Evolutionary conservation across 306 rosid genomes (phyloP).

Genomic region (Macrotyloma uniflorum): DNA sequence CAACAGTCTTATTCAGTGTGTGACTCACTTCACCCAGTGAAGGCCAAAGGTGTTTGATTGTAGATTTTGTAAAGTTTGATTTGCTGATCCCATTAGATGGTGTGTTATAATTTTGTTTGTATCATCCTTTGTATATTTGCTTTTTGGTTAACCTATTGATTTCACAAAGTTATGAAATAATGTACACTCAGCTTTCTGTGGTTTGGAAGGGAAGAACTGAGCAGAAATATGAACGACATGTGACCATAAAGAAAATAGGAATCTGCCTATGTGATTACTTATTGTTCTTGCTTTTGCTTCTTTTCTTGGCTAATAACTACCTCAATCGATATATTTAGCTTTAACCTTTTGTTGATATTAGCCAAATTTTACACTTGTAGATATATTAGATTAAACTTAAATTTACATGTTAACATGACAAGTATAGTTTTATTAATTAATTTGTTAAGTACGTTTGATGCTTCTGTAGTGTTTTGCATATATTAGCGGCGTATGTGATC

Average conservation of each 20-base stretch:
- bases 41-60: slow-evolving; percentile 26
- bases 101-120: slow-evolving; percentile 53
- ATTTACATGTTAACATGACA: background rate
- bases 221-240: slow-evolving; percentile 18
- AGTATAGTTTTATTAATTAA: background rate
- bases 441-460: background rate
- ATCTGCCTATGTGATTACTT: background rate
- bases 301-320: background rate
- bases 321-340: background rate
- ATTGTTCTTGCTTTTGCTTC: background rate
- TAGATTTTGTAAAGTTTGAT: slow-evolving; percentile 58
- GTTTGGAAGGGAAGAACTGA: background rate
- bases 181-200: slow-evolving; percentile 31
- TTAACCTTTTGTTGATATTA: background rate
- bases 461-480: background rate
- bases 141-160: slow-evolving; percentile 36
- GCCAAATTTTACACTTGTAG: background rate
- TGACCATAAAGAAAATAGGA: background rate
- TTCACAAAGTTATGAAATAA: slow-evolving; percentile 36
- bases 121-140: slow-evolving; percentile 33
- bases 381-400: background rate
- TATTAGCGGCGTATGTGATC: background rate
- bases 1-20: slow-evolving; percentile 26
- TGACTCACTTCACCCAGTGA: slow-evolving; percentile 14
- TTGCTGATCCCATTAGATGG: slow-evolving; percentile 52